Evolutionary conservation across 176 grass and related monocot species (phyloP).

Genomic region (Cenchrus americanus): DNA sequence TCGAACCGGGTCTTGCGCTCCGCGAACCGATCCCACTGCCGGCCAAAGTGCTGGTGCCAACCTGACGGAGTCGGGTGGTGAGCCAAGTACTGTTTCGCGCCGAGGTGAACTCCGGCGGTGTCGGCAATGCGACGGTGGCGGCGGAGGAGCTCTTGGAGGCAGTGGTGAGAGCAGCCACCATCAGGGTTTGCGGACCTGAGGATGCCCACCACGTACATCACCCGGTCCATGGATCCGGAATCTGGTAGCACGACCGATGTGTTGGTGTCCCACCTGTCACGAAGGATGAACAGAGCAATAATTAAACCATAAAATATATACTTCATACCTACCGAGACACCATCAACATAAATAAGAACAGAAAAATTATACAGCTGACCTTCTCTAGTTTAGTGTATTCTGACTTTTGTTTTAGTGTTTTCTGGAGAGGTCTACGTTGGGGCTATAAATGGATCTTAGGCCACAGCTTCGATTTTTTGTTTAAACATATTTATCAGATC

Average conservation of each 20-base stretch:
- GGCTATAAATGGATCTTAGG: conserved; percentile 26
- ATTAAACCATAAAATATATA: conserved; percentile 15
- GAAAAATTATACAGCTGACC: conserved; percentile 38
- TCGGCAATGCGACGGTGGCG: conserved; percentile 50
- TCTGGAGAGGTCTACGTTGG: conserved; percentile 32
- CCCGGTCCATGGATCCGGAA: conserved; percentile 46
- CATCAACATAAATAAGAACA: conserved; percentile 12
- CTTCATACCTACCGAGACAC: background rate
- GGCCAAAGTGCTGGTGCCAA: conserved; percentile 72
- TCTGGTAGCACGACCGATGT: conserved; percentile 74
- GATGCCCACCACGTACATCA: conserved; percentile 72
- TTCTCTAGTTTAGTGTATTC: conserved; percentile 37
- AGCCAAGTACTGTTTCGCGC: conserved; percentile 76
- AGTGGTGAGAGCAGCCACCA: conserved; percentile 51
- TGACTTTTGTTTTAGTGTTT: conserved; percentile 39
- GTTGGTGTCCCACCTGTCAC: conserved; percentile 75
- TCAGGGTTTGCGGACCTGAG: conserved; percentile 64
- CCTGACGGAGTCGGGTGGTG: conserved; percentile 50
- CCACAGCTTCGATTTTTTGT: conserved; percentile 14
- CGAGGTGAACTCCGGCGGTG: conserved; percentile 31
- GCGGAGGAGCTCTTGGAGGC: conserved; percentile 61
- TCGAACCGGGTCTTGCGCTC: conserved; percentile 72
- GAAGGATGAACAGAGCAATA: background rate
- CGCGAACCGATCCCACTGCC: conserved; percentile 60
- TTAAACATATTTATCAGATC: conserved; percentile 31